Evolutionary conservation across 2,329 filamentous ascomycete genomes (phyloP), one percentile per base, ranked within the genome.

Genomic region (Fusarium goolgardi): DNA sequence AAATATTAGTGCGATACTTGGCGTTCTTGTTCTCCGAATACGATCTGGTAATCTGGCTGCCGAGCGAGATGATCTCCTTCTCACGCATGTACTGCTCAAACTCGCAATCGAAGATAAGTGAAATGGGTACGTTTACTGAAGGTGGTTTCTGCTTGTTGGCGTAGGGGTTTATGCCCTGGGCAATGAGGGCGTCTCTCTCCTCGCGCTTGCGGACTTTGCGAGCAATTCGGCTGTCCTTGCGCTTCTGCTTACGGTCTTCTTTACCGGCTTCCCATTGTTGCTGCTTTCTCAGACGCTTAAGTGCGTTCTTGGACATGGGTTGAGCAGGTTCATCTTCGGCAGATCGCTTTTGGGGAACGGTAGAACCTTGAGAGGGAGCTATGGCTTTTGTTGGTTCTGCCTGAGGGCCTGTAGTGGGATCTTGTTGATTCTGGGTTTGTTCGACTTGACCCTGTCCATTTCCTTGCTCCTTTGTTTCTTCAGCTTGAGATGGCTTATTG

Each of bases 41-140:
- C 59, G 87, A 91, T 58, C 96, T 85, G 11, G 93, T 97, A 65
- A 99, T 84, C 78, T 99, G 96, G 59, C 89, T 88, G 2, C 88
- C 88, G 15, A 99, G 85, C 6, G 93, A 97, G 56, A 94, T 89
- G 31, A 92, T 83, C 80, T 99, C 96, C 71, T 91, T 91, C 37
- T 95, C 91, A 51, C 85, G 85, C 96, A 99, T 99, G 75, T 94
- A 86, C 41, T 91, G 84, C 77, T 99, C 94, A 77, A 96, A 99
- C 70, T 92, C 89, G 80, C 95, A 98, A 81, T 99, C 96, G 66
- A 99, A 82, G 61, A 99, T 84, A 69, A 99, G 82, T 0, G 92
- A 88, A 23, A 98, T 81, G 3, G 94, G 94, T 0, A 96, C 85
- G 57, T 88, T 86, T 49, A 83, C 81, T 43, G 79, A 74, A 41